Conservation (phyloP, 148 eudicot genomes). For the Rhododendron molle region DNA sequence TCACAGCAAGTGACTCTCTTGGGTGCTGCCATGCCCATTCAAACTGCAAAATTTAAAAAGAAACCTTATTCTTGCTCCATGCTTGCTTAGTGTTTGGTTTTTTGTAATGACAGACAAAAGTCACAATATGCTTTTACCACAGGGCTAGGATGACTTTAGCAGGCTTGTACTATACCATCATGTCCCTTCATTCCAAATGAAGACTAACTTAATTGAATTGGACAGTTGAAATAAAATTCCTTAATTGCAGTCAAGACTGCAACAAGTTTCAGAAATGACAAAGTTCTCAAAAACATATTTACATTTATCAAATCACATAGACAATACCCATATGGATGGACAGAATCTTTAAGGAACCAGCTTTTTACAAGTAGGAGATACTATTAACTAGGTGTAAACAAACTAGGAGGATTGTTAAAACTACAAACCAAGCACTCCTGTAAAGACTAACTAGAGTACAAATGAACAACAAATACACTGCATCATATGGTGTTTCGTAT, state of each 20-base stretch:
- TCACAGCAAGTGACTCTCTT: conserved; percentile 62
- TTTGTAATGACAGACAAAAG: neutral
- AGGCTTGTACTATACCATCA: neutral
- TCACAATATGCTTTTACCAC: neutral
- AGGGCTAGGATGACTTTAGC: neutral
- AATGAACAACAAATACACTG: neutral
- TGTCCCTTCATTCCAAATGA: neutral
- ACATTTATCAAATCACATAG: neutral
- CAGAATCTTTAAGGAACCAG: neutral
- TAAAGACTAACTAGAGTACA: neutral
- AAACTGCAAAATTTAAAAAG: conserved; percentile 49
- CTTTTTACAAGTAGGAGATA: neutral
- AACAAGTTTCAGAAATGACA: neutral
- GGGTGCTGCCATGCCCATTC: conserved; percentile 99
- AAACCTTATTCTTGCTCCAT: neutral
- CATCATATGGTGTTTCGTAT: neutral
- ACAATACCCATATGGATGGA: neutral
- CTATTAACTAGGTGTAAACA: neutral
- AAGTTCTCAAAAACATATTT: neutral
- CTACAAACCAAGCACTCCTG: neutral
- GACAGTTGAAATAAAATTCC: neutral
- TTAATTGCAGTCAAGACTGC: neutral
- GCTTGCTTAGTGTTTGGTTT: neutral
- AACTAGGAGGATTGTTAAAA: neutral
- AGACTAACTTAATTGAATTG: neutral